A percentile compares a stretch with the other conserved stretches of the same genome.
Evolutionary conservation across 129 eudicot genomes (phyloP).

Genomic region (Ambrosia trifida): DNA sequence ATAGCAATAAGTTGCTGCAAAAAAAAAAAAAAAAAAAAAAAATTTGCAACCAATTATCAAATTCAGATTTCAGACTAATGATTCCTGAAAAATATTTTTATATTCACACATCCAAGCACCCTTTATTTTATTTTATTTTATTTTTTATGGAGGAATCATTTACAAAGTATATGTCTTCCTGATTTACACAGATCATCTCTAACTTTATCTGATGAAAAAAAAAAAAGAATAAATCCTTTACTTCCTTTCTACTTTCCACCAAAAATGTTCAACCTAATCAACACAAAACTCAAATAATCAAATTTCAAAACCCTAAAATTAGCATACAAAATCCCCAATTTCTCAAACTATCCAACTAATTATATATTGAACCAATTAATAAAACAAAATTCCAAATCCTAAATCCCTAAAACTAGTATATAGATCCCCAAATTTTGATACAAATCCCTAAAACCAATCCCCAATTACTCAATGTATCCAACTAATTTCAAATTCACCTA

Average conservation of each 20-base stretch:
- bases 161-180: constrained; percentile 17
- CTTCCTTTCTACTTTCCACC: constrained; percentile 28
- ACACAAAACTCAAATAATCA: not conserved
- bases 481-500: too few relatives aligned
- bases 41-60: not conserved
- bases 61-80: not conserved
- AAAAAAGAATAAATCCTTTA: not conserved
- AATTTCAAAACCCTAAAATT: not conserved
- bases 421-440: too few relatives aligned
- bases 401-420: too few relatives aligned
- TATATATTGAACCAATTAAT: not conserved
- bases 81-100: not conserved
- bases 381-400: too few relatives aligned
- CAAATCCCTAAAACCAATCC: not conserved
- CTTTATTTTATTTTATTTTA: constrained; percentile 2
- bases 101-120: constrained; percentile 7
- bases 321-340: too few relatives aligned
- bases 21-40: too few relatives aligned
- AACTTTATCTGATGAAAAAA: constrained; percentile 10
- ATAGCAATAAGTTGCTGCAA: not conserved
- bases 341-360: too few relatives aligned
- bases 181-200: constrained; percentile 12
- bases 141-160: not conserved
- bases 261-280: constrained; percentile 14
- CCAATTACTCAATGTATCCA: not conserved